Conservation (phyloP, 2,329 filamentous ascomycete genomes). For the Erysiphe pulchra region DNA sequence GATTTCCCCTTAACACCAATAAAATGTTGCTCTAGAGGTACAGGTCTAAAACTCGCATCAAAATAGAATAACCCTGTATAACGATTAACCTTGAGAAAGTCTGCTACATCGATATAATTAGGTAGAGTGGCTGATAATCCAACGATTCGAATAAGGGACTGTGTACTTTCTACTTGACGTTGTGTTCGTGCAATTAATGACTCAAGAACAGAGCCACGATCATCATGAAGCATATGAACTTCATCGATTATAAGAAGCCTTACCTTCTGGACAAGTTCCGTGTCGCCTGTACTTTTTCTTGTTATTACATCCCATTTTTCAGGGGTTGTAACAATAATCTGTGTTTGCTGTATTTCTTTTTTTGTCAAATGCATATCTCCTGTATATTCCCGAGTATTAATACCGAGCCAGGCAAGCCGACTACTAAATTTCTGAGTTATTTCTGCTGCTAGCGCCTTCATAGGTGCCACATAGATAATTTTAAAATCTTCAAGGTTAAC, state of each 20-base stretch:
- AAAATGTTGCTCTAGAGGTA: constrained; percentile 92
- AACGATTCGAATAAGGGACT: constrained; percentile 87
- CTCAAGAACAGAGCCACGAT: constrained; percentile 84
- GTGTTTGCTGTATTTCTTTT: constrained; percentile 79
- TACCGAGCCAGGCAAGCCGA: constrained; percentile 75
- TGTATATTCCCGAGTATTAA: constrained; percentile 79
- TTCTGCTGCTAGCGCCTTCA: constrained; percentile 94
- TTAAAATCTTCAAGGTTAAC: constrained; percentile 83
- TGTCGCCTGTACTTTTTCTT: constrained; percentile 87
- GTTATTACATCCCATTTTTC: constrained; percentile 99
- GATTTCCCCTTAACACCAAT: constrained; percentile 85
- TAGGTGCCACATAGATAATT: constrained; percentile 93
- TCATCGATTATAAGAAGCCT: constrained; percentile 91
- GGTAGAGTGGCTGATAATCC: constrained; percentile 87
- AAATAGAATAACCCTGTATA: constrained; percentile 91
- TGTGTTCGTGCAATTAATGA: constrained; percentile 87
- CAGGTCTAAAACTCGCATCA: constrained; percentile 81
- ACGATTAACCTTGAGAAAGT: constrained; percentile 90
- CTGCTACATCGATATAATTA: constrained; percentile 89
- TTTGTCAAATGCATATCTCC: constrained; percentile 99
- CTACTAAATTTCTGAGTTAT: constrained; percentile 86
- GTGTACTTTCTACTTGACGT: constrained; percentile 90
- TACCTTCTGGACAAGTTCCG: constrained; percentile 92
- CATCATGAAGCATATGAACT: constrained; percentile 97
- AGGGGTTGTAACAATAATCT: constrained; percentile 94